Percentiles rank a stretch among this genome's conserved stretches.
Conservation (phyloP, 176 grass and related monocot genomes). For the Aegilops umbellulata region DNA sequence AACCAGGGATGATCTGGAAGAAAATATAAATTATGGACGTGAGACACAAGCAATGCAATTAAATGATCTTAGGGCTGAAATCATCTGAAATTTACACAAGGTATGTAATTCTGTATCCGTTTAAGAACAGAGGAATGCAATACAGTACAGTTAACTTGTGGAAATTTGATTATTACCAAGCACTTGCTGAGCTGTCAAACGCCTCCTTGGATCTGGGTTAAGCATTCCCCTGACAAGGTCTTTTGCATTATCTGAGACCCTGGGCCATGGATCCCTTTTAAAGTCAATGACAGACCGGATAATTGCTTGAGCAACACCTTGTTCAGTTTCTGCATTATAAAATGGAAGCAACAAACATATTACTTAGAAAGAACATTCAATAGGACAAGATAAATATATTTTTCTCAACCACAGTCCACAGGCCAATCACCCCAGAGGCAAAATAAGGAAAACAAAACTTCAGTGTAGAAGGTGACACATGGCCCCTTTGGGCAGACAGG, state of each 20-base stretch:
- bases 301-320: constrained; percentile 94
- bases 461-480: neutral
- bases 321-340: constrained; percentile 77
- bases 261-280: constrained; percentile 90
- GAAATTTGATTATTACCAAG: constrained; percentile 56
- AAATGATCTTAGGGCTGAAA: neutral
- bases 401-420: neutral
- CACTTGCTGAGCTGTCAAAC: constrained; percentile 85
- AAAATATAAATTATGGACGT: constrained; percentile 18
- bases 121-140: constrained; percentile 13
- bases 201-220: constrained; percentile 64
- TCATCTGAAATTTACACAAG: neutral
- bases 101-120: neutral
- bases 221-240: constrained; percentile 81
- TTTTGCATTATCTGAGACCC: constrained; percentile 89
- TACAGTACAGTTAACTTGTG: neutral
- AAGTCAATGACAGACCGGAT: constrained; percentile 83
- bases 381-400: neutral
- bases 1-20: constrained; percentile 84
- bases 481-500: neutral
- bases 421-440: neutral
- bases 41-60: neutral
- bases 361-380: constrained; percentile 2
- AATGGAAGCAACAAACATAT: constrained; percentile 29
- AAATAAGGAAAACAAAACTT: neutral